phyloP scores from a whole-genome alignment of 257 asterid genomes.

The Lycium barbarum region DNA sequence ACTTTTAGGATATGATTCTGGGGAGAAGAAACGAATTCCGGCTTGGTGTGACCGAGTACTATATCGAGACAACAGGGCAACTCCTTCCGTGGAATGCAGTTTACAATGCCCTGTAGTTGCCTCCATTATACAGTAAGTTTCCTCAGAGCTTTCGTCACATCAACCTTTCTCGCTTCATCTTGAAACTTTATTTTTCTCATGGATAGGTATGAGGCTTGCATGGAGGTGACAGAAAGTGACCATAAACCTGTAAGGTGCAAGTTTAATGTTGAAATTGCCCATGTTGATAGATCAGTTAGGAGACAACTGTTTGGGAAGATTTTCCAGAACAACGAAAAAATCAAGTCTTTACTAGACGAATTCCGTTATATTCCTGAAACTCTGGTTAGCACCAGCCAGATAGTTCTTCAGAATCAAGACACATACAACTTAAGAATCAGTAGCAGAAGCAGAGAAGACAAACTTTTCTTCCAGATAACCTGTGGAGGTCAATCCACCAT shows the following conservation, averaged over 20 bases:
- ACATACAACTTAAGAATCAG: conserved; percentile 67
- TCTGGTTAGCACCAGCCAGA: conserved; percentile 51
- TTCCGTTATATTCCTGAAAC: conserved; percentile 75
- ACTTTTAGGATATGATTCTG: conserved; percentile 88
- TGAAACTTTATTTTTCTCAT: background rate
- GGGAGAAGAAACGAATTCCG: conserved; percentile 95
- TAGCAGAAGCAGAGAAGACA: conserved; percentile 67
- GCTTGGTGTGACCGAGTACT: conserved; percentile 98
- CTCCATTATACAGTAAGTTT: conserved; percentile 74
- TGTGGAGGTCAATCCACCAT: conserved; percentile 84
- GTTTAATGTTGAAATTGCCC: conserved; percentile 81
- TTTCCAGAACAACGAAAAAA: conserved; percentile 48
- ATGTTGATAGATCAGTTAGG: conserved; percentile 78
- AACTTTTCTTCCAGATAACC: conserved; percentile 60
- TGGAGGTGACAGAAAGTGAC: conserved; percentile 97
- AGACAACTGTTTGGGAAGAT: conserved; percentile 80
- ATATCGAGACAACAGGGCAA: conserved; percentile 78
- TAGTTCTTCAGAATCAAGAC: conserved; percentile 76
- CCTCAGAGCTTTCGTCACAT: background rate
- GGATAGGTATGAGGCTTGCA: conserved; percentile 85
- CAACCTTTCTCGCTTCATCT: background rate
- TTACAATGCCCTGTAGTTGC: conserved; percentile 93
- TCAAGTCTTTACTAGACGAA: conserved; percentile 59
- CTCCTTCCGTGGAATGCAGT: conserved; percentile 69
- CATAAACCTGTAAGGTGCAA: conserved; percentile 97